phyloP scores from a whole-genome alignment of 495 filamentous ascomycete species.

The Clohesyomyces aquaticus region DNA sequence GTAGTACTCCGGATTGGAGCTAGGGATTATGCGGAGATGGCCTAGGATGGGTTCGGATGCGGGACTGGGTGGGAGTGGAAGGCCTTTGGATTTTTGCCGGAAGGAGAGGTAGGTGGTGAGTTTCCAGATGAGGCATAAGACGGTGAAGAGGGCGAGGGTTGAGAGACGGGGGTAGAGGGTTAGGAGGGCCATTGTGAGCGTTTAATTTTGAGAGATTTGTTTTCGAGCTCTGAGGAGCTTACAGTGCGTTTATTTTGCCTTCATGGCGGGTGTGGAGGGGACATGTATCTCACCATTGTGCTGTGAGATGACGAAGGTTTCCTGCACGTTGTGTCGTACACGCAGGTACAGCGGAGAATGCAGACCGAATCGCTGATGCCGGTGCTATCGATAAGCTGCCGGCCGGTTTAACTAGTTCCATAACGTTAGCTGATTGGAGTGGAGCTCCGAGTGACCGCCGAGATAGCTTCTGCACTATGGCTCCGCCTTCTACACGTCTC shows the following conservation, averaged over 20 bases:
- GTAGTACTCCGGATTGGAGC: conserved; percentile 49
- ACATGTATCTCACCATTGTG: no score
- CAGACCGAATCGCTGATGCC: background rate
- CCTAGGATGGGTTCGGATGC: conserved; percentile 49
- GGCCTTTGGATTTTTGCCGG: conserved; percentile 7
- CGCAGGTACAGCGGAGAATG: background rate
- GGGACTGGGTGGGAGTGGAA: conserved; percentile 12
- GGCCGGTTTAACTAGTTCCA: background rate
- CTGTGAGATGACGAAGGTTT: no score
- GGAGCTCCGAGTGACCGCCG: background rate
- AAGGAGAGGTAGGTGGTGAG: background rate
- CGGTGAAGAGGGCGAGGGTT: background rate
- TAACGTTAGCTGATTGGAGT: no score
- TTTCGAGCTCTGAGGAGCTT: background rate
- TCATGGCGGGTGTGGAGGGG: no score
- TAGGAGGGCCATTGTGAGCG: background rate
- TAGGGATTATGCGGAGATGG: conserved; percentile 49
- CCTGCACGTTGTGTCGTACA: no score
- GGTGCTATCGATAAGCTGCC: background rate
- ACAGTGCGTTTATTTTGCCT: no score
- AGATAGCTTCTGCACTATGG: background rate
- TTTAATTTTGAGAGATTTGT: background rate
- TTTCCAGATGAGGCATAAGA: background rate
- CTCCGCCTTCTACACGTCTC: background rate
- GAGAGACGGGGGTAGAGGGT: conserved; percentile 5